These are phyloP conservation scores for Marasmius fiardii DNA, from an alignment of 1,284 basidiomycete genomes.

Conservation along the genomic window DNA sequence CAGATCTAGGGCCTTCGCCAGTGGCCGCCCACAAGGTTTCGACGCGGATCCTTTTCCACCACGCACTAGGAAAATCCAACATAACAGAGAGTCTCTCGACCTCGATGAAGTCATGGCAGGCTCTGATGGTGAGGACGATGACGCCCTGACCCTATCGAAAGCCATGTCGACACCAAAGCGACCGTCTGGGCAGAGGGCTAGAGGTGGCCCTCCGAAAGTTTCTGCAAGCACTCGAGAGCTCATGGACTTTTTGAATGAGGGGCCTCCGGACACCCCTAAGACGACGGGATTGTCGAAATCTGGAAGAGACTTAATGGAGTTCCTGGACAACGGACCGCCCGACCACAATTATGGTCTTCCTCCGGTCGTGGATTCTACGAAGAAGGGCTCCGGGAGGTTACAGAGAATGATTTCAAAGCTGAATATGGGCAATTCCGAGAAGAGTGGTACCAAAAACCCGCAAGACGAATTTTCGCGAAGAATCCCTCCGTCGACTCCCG, in stretches of 20 bases:
- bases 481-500: constrained; percentile 16
- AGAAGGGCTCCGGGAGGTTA: constrained; percentile 55
- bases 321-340: constrained; percentile 31
- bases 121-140: constrained; percentile 52
- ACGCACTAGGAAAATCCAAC: constrained; percentile 48
- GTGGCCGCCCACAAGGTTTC: constrained; percentile 23
- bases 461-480: constrained; percentile 18
- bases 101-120: constrained; percentile 71
- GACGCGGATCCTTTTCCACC: constrained; percentile 32
- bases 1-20: constrained; percentile 5
- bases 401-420: constrained; percentile 79
- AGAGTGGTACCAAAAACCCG: constrained; percentile 29
- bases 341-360: constrained; percentile 16
- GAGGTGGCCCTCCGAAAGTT: constrained; percentile 20
- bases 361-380: constrained; percentile 21
- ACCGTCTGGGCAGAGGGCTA: constrained; percentile 13
- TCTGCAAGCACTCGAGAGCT: constrained; percentile 56
- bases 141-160: constrained; percentile 24
- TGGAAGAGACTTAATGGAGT: constrained; percentile 25
- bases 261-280: constrained; percentile 44
- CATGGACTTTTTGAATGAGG: constrained; percentile 64
- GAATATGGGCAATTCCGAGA: constrained; percentile 51
- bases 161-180: constrained; percentile 25
- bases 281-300: constrained; percentile 19
- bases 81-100: constrained; percentile 65